These are phyloP conservation scores for Arctium lappa DNA, from an alignment of 129 eudicot genomes.

Conservation along the genomic window DNA sequence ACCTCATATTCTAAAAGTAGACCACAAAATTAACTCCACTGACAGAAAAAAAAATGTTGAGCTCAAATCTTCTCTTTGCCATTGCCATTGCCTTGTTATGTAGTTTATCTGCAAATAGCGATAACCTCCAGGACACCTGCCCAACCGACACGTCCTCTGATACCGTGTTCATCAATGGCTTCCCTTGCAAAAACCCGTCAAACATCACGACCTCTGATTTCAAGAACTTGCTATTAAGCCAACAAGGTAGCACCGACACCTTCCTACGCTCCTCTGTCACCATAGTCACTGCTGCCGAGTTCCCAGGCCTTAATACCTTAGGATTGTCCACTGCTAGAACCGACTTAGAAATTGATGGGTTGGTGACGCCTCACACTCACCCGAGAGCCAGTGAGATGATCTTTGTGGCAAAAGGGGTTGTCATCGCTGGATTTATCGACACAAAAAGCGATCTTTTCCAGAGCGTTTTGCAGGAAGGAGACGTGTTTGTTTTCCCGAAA, in stretches of 20 bases:
- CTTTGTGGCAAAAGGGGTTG: conserved; percentile 52
- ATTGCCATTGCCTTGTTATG: conserved; percentile 14
- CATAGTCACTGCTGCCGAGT: conserved; percentile 53
- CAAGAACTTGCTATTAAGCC: conserved; percentile 46
- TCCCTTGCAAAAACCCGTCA: conserved; percentile 73
- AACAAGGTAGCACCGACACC: conserved; percentile 43
- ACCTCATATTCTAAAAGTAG: conserved; percentile 11
- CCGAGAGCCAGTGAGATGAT: conserved; percentile 76
- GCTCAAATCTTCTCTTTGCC: conserved; percentile 13
- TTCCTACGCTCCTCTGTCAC: conserved; percentile 47
- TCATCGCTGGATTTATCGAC: conserved; percentile 75
- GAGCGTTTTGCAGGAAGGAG: conserved; percentile 54
- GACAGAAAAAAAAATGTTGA: conserved; percentile 13
- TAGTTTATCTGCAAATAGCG: conserved; percentile 39
- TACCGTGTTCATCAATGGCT: conserved; percentile 63
- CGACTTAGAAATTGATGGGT: conserved; percentile 70
- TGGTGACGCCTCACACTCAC: conserved; percentile 74
- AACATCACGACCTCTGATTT: conserved; percentile 62
- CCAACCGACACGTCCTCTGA: conserved; percentile 45
- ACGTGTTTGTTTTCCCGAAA: conserved; percentile 69
- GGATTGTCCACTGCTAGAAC: conserved; percentile 62
- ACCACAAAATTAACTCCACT: conserved; percentile 3
- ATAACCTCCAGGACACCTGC: conserved; percentile 66
- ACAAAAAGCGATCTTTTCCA: conserved; percentile 54
- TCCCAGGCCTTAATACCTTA: conserved; percentile 80